These are phyloP conservation scores for Cordia subcordata DNA, from an alignment of 257 asterid species.

Conservation along the genomic window DNA sequence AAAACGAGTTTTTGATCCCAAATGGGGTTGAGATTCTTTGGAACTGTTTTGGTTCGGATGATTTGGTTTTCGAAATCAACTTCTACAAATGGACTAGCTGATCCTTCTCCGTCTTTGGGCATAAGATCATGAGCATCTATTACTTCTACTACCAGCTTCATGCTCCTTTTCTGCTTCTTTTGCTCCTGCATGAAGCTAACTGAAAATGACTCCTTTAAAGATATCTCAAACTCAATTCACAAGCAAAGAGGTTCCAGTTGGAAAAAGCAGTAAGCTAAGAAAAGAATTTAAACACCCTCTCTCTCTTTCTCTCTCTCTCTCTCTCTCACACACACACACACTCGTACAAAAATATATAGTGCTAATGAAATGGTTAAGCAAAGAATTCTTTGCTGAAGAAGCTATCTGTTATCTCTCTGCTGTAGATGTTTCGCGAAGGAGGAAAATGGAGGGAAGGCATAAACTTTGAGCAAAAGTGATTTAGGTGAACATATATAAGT, in stretches of 20 bases:
- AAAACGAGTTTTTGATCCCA: conserved; percentile 61
- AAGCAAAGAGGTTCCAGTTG: conserved; percentile 35
- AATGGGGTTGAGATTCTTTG: conserved; percentile 64
- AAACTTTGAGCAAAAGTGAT: conserved; percentile 15
- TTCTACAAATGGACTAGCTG: conserved; percentile 65
- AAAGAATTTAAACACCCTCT: conserved; percentile 7
- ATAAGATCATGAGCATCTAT: conserved; percentile 69
- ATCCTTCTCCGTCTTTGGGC: conserved; percentile 73
- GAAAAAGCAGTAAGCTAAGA: conserved; percentile 16
- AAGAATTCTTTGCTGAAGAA: conserved; percentile 34
- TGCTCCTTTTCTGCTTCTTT: conserved; percentile 34
- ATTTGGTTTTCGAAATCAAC: conserved; percentile 67
- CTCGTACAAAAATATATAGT: not conserved
- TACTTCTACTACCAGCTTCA: conserved; percentile 65
- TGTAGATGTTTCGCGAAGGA: not conserved
- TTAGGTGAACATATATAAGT: not conserved
- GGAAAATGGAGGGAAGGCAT: conserved; percentile 31
- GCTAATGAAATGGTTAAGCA: conserved; percentile 13
- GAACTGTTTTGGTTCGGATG: conserved; percentile 50
- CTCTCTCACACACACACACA: not conserved
- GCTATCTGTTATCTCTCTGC: conserved; percentile 14
- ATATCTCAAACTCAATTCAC: conserved; percentile 32
- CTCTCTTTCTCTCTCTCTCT: not conserved
- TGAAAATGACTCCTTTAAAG: conserved; percentile 31
- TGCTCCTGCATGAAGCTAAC: conserved; percentile 27